These are phyloP conservation scores for Pseudopediastrum boryanum DNA, from an alignment of 139 green algal genomes.

Conservation along the genomic window DNA sequence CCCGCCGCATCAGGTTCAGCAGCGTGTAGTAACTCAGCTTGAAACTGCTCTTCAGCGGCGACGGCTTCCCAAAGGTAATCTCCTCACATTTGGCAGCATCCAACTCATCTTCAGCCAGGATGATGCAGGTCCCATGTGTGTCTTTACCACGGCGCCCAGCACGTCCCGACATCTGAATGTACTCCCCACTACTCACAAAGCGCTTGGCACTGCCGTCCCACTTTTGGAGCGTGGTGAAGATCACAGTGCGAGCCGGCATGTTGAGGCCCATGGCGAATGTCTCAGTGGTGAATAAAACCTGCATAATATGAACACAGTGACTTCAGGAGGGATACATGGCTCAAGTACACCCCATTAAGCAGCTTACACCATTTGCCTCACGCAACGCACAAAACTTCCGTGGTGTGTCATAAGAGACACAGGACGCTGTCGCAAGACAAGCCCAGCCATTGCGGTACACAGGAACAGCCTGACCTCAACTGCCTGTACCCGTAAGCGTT, in stretches of 20 bases:
- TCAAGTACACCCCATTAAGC: too few relatives aligned
- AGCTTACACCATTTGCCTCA: too few relatives aligned
- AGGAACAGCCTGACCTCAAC: too few relatives aligned
- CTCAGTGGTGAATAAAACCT: conserved; percentile 90
- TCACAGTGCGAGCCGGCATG: conserved; percentile 95
- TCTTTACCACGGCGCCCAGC: conserved; percentile 94
- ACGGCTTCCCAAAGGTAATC: conserved; percentile 63
- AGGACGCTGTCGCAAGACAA: too few relatives aligned
- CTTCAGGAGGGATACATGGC: too few relatives aligned
- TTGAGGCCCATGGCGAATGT: conserved; percentile 99
- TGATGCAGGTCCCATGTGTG: conserved; percentile 85
- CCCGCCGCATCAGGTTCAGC: conserved; percentile 87
- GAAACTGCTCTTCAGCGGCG: conserved; percentile 50
- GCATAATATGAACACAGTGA: conserved; percentile 27
- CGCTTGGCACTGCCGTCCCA: conserved; percentile 83
- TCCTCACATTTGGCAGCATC: conserved; percentile 47
- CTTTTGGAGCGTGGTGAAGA: conserved; percentile 93
- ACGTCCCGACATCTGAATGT: conserved; percentile 94
- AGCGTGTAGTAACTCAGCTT: conserved; percentile 71
- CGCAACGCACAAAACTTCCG: too few relatives aligned
- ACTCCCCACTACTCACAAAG: conserved; percentile 57
- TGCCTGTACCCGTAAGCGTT: too few relatives aligned
- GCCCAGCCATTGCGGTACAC: too few relatives aligned
- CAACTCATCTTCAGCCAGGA: conserved; percentile 84
- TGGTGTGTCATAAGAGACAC: too few relatives aligned